Evolutionary conservation across 2,329 filamentous ascomycete species (phyloP).

Genomic region (Nothomitra cinnamomea): DNA sequence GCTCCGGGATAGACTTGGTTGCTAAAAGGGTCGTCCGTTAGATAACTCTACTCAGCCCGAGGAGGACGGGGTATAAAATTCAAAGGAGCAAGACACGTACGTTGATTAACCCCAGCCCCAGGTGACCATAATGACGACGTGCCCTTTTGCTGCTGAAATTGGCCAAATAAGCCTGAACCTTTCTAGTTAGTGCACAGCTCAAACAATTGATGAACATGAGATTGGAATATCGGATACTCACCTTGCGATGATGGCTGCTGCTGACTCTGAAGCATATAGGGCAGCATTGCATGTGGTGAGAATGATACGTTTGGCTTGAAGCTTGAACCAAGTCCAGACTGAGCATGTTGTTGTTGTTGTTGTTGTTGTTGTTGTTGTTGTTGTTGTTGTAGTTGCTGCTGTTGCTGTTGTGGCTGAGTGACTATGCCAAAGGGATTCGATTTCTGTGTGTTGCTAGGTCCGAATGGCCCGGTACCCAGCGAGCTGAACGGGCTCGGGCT

Average conservation of each 20-base stretch:
- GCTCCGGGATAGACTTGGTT: slow-evolving; percentile 57
- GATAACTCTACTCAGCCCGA: background rate
- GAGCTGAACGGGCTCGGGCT: slow-evolving; percentile 10
- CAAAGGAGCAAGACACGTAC: slow-evolving; percentile 10
- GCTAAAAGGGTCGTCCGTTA: slow-evolving; percentile 13
- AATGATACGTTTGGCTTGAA: slow-evolving; percentile 3
- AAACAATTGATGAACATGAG: slow-evolving; percentile 3
- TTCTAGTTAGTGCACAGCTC: background rate
- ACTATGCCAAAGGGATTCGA: background rate
- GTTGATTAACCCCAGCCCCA: slow-evolving; percentile 5
- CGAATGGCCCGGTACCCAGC: slow-evolving; percentile 2
- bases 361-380: slow-evolving; percentile 16
- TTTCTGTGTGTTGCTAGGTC: background rate
- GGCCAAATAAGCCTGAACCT: slow-evolving; percentile 11
- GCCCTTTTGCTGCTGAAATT: slow-evolving; percentile 18
- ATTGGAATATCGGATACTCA: background rate
- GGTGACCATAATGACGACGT: slow-evolving; percentile 7
- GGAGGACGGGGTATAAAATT: background rate
- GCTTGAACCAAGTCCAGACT: slow-evolving; percentile 5
- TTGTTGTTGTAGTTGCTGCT: slow-evolving; percentile 12
- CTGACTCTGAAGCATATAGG: slow-evolving; percentile 4
- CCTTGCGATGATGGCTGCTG: slow-evolving; percentile 8
- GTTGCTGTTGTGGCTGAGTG: slow-evolving; percentile 3
- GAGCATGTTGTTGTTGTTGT: slow-evolving; percentile 8
- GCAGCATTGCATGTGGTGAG: no score